Percentiles rank a stretch among this genome's conserved stretches.
Conservation (phyloP, 768 basidiomycete genomes). For the Candolleomyces eurysporus region DNA sequence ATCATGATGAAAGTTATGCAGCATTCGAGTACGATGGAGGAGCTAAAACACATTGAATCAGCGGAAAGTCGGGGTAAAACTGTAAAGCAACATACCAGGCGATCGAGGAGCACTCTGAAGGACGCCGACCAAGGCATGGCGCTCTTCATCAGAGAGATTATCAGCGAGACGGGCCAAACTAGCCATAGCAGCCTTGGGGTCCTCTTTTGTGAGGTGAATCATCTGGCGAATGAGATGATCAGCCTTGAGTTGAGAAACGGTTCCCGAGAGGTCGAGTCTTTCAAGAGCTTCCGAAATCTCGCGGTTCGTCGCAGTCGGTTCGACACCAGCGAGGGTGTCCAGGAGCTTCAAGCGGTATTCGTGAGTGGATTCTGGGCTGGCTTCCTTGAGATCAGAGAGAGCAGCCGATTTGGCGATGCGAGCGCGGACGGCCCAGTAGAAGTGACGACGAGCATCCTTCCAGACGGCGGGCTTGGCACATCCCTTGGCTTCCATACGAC, state of each 20-base stretch:
- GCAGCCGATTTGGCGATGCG: slow-evolving; percentile 69
- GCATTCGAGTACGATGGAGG: slow-evolving; percentile 38
- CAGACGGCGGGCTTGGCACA: slow-evolving; percentile 85
- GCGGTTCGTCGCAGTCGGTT: slow-evolving; percentile 51
- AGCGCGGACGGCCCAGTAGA: slow-evolving; percentile 94
- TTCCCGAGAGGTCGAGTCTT: slow-evolving; percentile 61
- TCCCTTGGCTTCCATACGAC: slow-evolving; percentile 97
- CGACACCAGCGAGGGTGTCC: slow-evolving; percentile 55
- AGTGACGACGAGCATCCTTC: slow-evolving; percentile 85
- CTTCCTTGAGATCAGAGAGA: slow-evolving; percentile 60
- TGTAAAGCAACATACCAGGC: slow-evolving; percentile 45
- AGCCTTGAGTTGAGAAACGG: slow-evolving; percentile 61
- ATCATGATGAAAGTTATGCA: slow-evolving; percentile 10
- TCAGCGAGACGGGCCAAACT: slow-evolving; percentile 75
- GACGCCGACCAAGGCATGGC: slow-evolving; percentile 53
- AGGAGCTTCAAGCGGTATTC: slow-evolving; percentile 69
- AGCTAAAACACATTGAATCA: slow-evolving; percentile 18
- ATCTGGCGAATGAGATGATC: slow-evolving; percentile 68
- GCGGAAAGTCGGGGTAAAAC: background rate
- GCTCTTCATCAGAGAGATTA: slow-evolving; percentile 71
- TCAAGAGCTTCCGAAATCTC: slow-evolving; percentile 67
- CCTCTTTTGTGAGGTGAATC: slow-evolving; percentile 66
- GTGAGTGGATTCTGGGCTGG: slow-evolving; percentile 66
- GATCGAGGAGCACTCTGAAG: slow-evolving; percentile 59
- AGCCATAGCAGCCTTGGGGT: slow-evolving; percentile 74